Conservation (phyloP, 2,329 filamentous ascomycete genomes). For the Diplodia mutila region DNA sequence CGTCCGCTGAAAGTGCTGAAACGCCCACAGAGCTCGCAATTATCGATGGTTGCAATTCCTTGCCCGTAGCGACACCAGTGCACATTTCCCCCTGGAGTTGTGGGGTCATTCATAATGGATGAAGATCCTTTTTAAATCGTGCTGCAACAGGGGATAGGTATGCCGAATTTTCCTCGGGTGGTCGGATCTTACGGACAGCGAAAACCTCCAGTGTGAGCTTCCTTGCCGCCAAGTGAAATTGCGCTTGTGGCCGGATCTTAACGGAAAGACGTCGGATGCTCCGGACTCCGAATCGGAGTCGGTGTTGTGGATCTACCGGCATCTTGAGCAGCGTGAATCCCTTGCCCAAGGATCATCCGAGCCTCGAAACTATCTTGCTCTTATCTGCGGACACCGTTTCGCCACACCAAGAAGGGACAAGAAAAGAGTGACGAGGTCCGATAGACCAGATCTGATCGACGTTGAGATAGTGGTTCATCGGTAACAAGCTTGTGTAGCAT, state of each 20-base stretch:
- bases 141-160: neutral
- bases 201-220: neutral
- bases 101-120: neutral
- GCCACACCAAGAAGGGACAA: too few relatives aligned
- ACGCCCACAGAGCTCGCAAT: neutral
- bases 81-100: neutral
- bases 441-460: too few relatives aligned
- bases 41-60: neutral
- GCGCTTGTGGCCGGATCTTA: neutral
- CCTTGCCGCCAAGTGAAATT: neutral
- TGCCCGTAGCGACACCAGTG: neutral
- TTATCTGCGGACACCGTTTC: too few relatives aligned
- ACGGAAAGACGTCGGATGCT: neutral
- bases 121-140: neutral
- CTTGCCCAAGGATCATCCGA: too few relatives aligned
- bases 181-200: neutral
- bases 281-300: neutral
- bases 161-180: neutral
- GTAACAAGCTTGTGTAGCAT: too few relatives aligned
- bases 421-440: too few relatives aligned
- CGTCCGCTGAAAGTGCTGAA: neutral
- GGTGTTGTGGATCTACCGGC: neutral
- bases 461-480: too few relatives aligned
- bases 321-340: neutral
- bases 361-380: too few relatives aligned